phyloP scores from a whole-genome alignment of 2,329 filamentous ascomycete species.

The Trichoderma sp. region DNA sequence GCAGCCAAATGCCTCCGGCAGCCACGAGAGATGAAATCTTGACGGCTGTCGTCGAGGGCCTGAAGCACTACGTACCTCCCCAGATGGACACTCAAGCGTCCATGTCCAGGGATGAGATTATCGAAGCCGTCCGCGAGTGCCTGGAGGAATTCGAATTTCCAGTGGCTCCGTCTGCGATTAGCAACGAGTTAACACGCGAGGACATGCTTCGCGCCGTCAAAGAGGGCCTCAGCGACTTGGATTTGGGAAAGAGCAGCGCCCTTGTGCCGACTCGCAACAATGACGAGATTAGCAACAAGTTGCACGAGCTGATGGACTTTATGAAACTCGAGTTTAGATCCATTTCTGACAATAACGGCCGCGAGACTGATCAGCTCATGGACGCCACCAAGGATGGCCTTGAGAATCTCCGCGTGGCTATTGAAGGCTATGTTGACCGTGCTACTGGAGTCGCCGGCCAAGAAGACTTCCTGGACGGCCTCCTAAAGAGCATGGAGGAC shows the following conservation, averaged over 20 bases:
- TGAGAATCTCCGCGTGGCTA: constrained; percentile 73
- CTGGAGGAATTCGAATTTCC: constrained; percentile 82
- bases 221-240: constrained; percentile 54
- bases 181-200: constrained; percentile 55
- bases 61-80: constrained; percentile 77
- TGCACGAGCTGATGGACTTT: constrained; percentile 64
- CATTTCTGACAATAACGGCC: constrained; percentile 64
- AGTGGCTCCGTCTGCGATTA: constrained; percentile 54
- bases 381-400: constrained; percentile 86
- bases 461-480: constrained; percentile 72
- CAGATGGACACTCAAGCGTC: constrained; percentile 65
- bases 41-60: constrained; percentile 77
- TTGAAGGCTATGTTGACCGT: constrained; percentile 77
- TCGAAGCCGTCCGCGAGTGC: constrained; percentile 80
- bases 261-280: constrained; percentile 44
- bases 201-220: constrained; percentile 64
- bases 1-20: constrained; percentile 51
- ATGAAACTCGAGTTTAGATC: constrained; percentile 60
- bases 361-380: constrained; percentile 83
- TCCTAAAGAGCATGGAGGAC: constrained; percentile 63
- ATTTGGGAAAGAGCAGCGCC: constrained; percentile 43
- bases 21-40: constrained; percentile 83
- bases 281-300: constrained; percentile 52
- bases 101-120: constrained; percentile 77
- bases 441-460: constrained; percentile 67